These are phyloP conservation scores for Kuraishia molischiana DNA, from an alignment of 805 yeast species.

Conservation along the genomic window DNA sequence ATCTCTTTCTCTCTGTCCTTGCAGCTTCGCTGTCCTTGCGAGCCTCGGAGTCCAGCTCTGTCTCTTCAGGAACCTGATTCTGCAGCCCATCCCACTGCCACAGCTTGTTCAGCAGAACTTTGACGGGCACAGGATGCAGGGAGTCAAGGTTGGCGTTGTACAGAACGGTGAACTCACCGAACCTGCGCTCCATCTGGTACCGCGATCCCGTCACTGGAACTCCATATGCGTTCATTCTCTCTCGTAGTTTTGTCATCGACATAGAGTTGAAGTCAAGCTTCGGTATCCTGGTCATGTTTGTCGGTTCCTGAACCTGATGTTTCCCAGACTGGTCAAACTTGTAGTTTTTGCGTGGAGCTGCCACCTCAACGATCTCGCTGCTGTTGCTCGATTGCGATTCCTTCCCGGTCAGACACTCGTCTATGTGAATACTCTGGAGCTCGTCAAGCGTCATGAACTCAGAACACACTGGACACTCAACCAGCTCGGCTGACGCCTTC, in stretches of 20 bases:
- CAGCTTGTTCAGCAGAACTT: constrained; percentile 44
- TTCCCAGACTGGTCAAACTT: constrained; percentile 15
- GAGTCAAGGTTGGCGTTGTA: constrained; percentile 81
- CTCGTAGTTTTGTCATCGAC: constrained; percentile 49
- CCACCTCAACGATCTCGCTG: constrained; percentile 4
- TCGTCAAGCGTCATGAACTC: constrained; percentile 41
- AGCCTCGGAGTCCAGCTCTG: constrained; percentile 7
- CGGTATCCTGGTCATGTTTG: constrained; percentile 31
- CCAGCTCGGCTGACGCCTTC: constrained; percentile 19
- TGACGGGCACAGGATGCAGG: constrained; percentile 48
- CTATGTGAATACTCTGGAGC: constrained; percentile 53
- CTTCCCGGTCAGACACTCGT: constrained; percentile 39
- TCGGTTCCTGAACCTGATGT: constrained; percentile 15
- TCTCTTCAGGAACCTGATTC: constrained; percentile 24
- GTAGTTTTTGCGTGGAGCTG: constrained; percentile 1
- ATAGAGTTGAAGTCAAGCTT: constrained; percentile 57
- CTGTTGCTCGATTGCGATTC: not conserved
- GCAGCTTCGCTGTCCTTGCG: constrained; percentile 25
- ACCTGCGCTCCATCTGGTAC: constrained; percentile 54
- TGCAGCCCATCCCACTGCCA: constrained; percentile 52
- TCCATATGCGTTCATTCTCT: constrained; percentile 41
- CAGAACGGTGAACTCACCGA: constrained; percentile 65
- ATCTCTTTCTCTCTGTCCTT: constrained; percentile 10
- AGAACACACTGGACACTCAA: constrained; percentile 62
- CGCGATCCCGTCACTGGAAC: constrained; percentile 58